Evolutionary conservation across 2,329 filamentous ascomycete species (phyloP), one percentile per base, ranked within the genome.

Genomic region (Aspergillus caelatus): DNA sequence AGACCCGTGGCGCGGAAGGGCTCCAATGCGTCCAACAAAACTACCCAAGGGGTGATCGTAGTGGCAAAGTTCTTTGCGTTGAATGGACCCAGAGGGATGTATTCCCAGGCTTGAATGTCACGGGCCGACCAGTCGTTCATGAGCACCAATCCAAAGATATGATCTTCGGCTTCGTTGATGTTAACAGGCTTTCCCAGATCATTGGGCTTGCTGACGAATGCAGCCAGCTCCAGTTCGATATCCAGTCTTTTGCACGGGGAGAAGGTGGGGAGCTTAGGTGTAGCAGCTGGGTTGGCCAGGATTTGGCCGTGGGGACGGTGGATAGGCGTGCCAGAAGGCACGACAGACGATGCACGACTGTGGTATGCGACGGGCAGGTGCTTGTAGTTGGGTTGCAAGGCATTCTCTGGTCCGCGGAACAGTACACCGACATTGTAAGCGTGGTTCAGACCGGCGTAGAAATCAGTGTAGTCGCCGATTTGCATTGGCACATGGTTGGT

Each of bases 101-200:
- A 94, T 77, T 96, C 92, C 91, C 91, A 95, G 0, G 86, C 85
- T 74, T 96, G 92, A 57, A 95, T 89, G 70, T 95, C 92, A 66
- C 92, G 83, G 5, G 92, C 92, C 60, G 89, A 92, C 92, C 92
- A 96, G 77, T 96, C 92, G 70, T 96, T 96, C 83, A 96, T 86
- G 62, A 96, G 78, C 0, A 95, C 92, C 30, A 92, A 83, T 16
- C 92, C 92, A 72, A 95, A 95, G 32, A 96, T 83, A 70, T 88
- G 84, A 21, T 91, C 85, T 59, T 89, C 87, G 0, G 92, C 92
- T 52, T 89, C 80, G 3, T 81, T 78, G 26, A 94, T 85, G 0
- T 82, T 77, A 23, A 95, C 83, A 0, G 88, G 84, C 60, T 85
- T 79, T 8, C 91, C 91, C 71, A 92, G 81, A 1, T 83, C 76